Base-by-base conservation (phyloP, 495 filamentous ascomycete species). In the Bryoglossum gracile region DNA sequence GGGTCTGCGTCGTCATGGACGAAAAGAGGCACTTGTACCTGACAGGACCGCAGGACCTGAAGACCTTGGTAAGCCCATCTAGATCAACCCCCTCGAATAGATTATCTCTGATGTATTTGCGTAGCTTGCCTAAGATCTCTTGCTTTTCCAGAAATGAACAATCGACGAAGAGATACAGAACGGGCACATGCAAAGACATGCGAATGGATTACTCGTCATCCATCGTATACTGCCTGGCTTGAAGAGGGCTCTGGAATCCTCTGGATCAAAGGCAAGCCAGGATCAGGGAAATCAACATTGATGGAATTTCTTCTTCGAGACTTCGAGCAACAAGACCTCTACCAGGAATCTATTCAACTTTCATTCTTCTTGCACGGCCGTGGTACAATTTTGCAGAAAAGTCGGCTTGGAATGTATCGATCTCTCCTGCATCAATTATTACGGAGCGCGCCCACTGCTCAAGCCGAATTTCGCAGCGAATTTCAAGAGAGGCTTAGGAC, bases 251-350 rank as follows among this genome's bases (percentile, higher is more conserved):
- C 18, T 46, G 50, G 43, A 32, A 40, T 73, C 21, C 58, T 73
- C 8, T 74, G 70, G 71, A 66, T 73, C 34, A 65, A 66, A 34
- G 71, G 71, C 11, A 73, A 72, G 39, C 68, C 71, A 2, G 71
- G 69, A 17, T 60, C 65, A 13, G 70, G 71, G 0, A 74, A 75
- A 58, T 71, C 67, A 3, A 75, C 71, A 2, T 43, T 75, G 23
- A 61, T 71, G 57, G 65, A 65, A 36, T 46, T 41, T 30, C 33
- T 53, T 14, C 43, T 46, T 42, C 41, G 43, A 22, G 24, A 32
- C 19, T 39, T 53, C 16, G 17, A 39, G 23, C 10, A 17, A 18
- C 18, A 46, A 36, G 26, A 17, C 4, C 2, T 32, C 17, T 46
- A 45, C n/a, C 22, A 42, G 17, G 22, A 21, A 14, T 47, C 33